A percentile compares a stretch with the other conserved stretches of the same genome.
Conservation (phyloP, 768 basidiomycete species). For the Suillus occidentalis region DNA sequence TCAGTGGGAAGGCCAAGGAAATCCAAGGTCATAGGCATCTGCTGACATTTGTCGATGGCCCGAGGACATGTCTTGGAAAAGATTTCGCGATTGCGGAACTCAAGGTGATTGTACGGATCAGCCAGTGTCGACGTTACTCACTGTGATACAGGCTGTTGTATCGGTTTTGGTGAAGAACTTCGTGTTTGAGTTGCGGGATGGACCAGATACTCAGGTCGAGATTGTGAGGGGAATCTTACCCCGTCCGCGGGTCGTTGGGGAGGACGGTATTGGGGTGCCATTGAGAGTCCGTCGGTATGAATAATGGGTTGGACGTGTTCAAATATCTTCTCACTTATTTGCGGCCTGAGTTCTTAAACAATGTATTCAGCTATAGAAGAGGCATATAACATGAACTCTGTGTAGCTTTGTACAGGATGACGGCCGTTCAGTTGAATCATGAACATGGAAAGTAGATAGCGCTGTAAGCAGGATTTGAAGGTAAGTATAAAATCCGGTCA, state of each 20-base stretch:
- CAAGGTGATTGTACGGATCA: slow-evolving; percentile 31
- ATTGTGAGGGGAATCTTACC: slow-evolving; percentile 6
- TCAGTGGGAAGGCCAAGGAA: slow-evolving; percentile 31
- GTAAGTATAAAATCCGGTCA: not conserved
- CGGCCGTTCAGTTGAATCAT: not conserved
- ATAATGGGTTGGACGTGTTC: not conserved
- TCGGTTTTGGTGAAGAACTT: slow-evolving; percentile 39
- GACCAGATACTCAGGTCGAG: slow-evolving; percentile 10
- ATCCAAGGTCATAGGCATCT: slow-evolving; percentile 41
- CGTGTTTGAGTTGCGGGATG: slow-evolving; percentile 13
- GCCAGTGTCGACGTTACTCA: not conserved
- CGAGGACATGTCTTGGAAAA: slow-evolving; percentile 45
- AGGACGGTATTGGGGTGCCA: slow-evolving; percentile 30
- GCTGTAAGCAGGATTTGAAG: not conserved
- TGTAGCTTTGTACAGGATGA: not conserved
- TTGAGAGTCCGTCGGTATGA: slow-evolving; percentile 30
- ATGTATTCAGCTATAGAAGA: not conserved
- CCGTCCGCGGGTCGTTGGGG: slow-evolving; percentile 23
- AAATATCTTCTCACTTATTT: too few relatives aligned
- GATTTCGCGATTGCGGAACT: slow-evolving; percentile 42
- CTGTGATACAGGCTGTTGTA: slow-evolving; percentile 37
- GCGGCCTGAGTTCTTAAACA: not conserved
- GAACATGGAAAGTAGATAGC: not conserved
- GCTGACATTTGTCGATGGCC: slow-evolving; percentile 46
- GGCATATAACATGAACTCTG: not conserved